A percentile compares a stretch with the other conserved stretches of the same genome.
Conservation (phyloP, 345 rosid species). For the Acer campestre region DNA sequence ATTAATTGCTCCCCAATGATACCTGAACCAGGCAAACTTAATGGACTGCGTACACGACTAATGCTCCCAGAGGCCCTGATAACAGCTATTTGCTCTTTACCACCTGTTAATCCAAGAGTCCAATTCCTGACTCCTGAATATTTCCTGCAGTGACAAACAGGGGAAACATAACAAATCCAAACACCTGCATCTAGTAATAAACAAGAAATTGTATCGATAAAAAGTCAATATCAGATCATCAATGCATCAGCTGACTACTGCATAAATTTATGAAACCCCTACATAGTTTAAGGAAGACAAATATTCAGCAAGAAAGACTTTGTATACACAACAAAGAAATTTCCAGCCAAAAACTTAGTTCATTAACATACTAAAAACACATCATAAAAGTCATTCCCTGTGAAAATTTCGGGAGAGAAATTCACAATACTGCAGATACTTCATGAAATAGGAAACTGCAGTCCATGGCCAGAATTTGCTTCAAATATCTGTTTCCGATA, state of each 20-base stretch:
- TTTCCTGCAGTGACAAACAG: slow-evolving; percentile 50
- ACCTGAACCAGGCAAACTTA: slow-evolving; percentile 64
- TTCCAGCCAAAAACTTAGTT: background rate
- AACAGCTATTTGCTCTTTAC: slow-evolving; percentile 78
- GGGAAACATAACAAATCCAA: slow-evolving; percentile 1
- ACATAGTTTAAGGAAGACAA: background rate
- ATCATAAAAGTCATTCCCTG: background rate
- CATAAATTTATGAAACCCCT: background rate
- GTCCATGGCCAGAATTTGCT: background rate
- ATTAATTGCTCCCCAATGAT: slow-evolving; percentile 80
- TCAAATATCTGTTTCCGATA: background rate
- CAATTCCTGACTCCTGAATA: slow-evolving; percentile 79
- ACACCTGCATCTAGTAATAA: slow-evolving; percentile 1
- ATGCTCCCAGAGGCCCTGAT: slow-evolving; percentile 93
- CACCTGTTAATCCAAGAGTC: slow-evolving; percentile 92
- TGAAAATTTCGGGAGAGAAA: background rate
- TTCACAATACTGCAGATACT: background rate
- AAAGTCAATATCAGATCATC: background rate
- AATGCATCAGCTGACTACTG: background rate
- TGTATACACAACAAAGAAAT: background rate
- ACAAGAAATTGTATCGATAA: slow-evolving; percentile 7
- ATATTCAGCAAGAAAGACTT: background rate
- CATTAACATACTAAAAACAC: background rate
- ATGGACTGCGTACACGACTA: slow-evolving; percentile 76
- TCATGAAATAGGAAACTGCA: background rate